These are phyloP conservation scores for Clitoria ternatea DNA, from an alignment of 306 rosid species.

Conservation along the genomic window DNA sequence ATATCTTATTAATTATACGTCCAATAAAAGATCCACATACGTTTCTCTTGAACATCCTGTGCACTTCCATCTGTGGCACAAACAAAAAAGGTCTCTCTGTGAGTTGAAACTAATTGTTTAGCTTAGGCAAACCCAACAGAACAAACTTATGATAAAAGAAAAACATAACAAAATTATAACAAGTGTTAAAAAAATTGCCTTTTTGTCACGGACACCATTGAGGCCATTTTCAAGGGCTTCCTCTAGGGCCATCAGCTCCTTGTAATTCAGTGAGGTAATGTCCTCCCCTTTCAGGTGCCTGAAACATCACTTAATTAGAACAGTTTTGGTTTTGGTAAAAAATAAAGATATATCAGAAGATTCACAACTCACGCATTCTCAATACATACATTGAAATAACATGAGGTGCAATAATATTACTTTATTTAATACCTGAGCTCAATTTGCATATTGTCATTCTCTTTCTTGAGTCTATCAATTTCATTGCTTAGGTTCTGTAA, in stretches of 20 bases:
- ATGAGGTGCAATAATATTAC: not conserved
- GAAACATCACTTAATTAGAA: not conserved
- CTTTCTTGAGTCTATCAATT: slow-evolving; percentile 80
- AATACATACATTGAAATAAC: no score
- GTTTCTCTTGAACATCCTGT: slow-evolving; percentile 46
- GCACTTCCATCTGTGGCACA: slow-evolving; percentile 49
- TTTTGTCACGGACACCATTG: slow-evolving; percentile 41
- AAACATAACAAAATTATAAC: not conserved
- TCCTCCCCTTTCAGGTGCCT: slow-evolving; percentile 96
- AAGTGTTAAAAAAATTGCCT: slow-evolving; percentile 35
- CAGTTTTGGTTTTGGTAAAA: no score
- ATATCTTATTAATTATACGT: not conserved
- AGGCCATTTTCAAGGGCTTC: slow-evolving; percentile 73
- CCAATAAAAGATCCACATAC: slow-evolving; percentile 39
- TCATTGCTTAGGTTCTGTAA: slow-evolving; percentile 73
- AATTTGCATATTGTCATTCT: slow-evolving; percentile 85
- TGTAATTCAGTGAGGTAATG: slow-evolving; percentile 59
- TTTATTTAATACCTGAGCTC: slow-evolving; percentile 50
- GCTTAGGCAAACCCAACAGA: not conserved
- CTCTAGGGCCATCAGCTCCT: slow-evolving; percentile 68
- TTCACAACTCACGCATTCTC: no score
- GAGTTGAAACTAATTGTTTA: not conserved
- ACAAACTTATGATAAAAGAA: no score
- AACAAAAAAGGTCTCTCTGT: not conserved
- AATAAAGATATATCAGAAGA: no score